Conservation (phyloP, 2,329 filamentous ascomycete species). For the Fragosphaeria purpurea region DNA sequence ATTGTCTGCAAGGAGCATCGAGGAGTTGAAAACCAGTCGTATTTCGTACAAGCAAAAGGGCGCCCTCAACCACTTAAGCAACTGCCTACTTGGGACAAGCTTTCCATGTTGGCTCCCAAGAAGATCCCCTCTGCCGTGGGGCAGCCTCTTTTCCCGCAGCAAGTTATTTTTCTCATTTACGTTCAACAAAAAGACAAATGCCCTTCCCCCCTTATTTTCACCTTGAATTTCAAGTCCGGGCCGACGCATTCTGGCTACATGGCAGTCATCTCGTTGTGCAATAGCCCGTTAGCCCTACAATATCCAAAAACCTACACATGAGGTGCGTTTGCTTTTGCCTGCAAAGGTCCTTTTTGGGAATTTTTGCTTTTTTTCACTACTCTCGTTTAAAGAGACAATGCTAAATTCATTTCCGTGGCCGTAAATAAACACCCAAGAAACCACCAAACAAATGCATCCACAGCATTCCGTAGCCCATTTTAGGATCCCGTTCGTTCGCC, state of each 20-base stretch:
- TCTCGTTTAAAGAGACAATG: constrained; percentile 3
- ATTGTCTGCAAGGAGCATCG: too few relatives aligned
- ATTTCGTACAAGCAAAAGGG: too few relatives aligned
- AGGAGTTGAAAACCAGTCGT: too few relatives aligned
- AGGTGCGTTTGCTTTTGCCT: background rate
- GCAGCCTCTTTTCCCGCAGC: too few relatives aligned
- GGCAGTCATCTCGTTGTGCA: background rate
- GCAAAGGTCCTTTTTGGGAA: constrained; percentile 1
- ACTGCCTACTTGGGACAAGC: constrained; percentile 3
- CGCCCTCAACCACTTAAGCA: background rate
- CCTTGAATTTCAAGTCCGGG: too few relatives aligned
- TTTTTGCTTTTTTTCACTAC: constrained; percentile 1
- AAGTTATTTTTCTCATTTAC: too few relatives aligned
- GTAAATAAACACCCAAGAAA: constrained; percentile 50
- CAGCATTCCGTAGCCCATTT: constrained; percentile 18
- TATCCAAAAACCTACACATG: background rate
- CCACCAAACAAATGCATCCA: constrained; percentile 35
- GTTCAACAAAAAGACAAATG: too few relatives aligned
- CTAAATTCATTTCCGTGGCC: constrained; percentile 34
- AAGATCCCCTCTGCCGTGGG: too few relatives aligned
- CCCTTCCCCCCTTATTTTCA: too few relatives aligned
- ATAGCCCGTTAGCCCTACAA: too few relatives aligned
- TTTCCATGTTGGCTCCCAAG: too few relatives aligned
- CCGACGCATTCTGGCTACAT: too few relatives aligned
- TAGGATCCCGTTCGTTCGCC: background rate